phyloP scores from a whole-genome alignment of 2,329 filamentous ascomycete species.

The Fusarium marasasianum region DNA sequence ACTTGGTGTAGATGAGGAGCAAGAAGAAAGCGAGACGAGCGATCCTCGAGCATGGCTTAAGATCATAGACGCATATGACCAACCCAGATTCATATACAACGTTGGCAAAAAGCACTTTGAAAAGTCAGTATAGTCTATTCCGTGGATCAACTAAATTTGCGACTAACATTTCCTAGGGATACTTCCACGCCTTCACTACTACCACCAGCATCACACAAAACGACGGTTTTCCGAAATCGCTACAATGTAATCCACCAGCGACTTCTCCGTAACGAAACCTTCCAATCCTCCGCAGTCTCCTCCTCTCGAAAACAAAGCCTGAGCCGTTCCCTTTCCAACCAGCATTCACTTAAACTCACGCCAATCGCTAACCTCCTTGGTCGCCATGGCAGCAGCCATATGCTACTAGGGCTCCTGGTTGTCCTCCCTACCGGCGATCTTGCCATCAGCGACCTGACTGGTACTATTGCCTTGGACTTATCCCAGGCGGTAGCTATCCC shows the following conservation, averaged over 20 bases:
- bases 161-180: slow-evolving; percentile 55
- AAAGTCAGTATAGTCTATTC: slow-evolving; percentile 56
- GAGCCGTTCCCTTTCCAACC: slow-evolving; percentile 67
- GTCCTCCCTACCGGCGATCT: slow-evolving; percentile 83
- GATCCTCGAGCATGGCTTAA: slow-evolving; percentile 87
- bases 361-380: slow-evolving; percentile 81
- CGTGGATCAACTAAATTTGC: not conserved
- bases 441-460: slow-evolving; percentile 86
- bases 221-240: slow-evolving; percentile 84
- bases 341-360: slow-evolving; percentile 85
- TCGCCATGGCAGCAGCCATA: slow-evolving; percentile 83
- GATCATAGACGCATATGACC: slow-evolving; percentile 83
- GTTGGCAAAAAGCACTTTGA: slow-evolving; percentile 91
- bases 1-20: slow-evolving; percentile 62
- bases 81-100: slow-evolving; percentile 82
- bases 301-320: slow-evolving; percentile 64
- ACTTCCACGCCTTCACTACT: slow-evolving; percentile 74
- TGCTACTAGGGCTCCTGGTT: slow-evolving; percentile 85
- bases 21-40: slow-evolving; percentile 66
- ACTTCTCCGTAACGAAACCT: slow-evolving; percentile 90
- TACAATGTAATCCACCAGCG: slow-evolving; percentile 94
- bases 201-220: slow-evolving; percentile 83
- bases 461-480: slow-evolving; percentile 86
- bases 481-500: slow-evolving; percentile 83
- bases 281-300: slow-evolving; percentile 82